A percentile compares a stretch with the other conserved stretches of the same genome.
Conservation (phyloP, 495 filamentous ascomycete genomes). For the Penicillium odoratum region DNA sequence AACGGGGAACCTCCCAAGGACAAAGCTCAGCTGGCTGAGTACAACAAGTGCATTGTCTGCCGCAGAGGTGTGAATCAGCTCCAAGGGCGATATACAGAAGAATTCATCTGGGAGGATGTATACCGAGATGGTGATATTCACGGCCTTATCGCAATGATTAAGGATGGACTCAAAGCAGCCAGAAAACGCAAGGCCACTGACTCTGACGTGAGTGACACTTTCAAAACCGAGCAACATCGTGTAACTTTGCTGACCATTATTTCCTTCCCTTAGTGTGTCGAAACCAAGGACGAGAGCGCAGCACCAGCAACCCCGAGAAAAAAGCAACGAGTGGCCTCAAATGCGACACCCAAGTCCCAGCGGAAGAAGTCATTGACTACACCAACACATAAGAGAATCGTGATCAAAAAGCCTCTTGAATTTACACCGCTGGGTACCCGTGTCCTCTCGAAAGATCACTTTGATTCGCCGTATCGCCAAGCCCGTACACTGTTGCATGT, state of each 20-base stretch:
- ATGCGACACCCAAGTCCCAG: slow-evolving; percentile 60
- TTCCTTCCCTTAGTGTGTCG: slow-evolving; percentile 31
- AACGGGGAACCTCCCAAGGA: slow-evolving; percentile 70
- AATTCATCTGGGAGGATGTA: slow-evolving; percentile 88
- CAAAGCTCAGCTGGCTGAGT: slow-evolving; percentile 59
- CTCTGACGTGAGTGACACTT: slow-evolving; percentile 45
- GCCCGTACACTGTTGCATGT: slow-evolving; percentile 90
- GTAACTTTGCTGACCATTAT: slow-evolving; percentile 12
- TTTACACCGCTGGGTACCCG: slow-evolving; percentile 93
- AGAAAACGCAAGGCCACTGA: slow-evolving; percentile 46
- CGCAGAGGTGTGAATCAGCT: slow-evolving; percentile 83
- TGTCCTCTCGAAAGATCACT: slow-evolving; percentile 71
- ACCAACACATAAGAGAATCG: slow-evolving; percentile 70
- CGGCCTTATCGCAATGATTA: slow-evolving; percentile 62
- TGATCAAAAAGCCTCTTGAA: slow-evolving; percentile 88
- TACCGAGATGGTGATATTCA: slow-evolving; percentile 67
- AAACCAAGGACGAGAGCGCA: slow-evolving; percentile 46
- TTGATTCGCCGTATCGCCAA: slow-evolving; percentile 85
- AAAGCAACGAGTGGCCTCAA: slow-evolving; percentile 51
- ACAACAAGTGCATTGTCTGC: slow-evolving; percentile 88
- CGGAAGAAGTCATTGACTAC: slow-evolving; percentile 60
- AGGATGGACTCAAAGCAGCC: slow-evolving; percentile 61
- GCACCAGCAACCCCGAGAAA: slow-evolving; percentile 60
- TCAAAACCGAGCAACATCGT: not conserved
- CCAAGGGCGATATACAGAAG: slow-evolving; percentile 87